Percentiles rank a stretch among this genome's conserved stretches.
phyloP scores from a whole-genome alignment of 257 asterid species.

The Rhazya stricta region DNA sequence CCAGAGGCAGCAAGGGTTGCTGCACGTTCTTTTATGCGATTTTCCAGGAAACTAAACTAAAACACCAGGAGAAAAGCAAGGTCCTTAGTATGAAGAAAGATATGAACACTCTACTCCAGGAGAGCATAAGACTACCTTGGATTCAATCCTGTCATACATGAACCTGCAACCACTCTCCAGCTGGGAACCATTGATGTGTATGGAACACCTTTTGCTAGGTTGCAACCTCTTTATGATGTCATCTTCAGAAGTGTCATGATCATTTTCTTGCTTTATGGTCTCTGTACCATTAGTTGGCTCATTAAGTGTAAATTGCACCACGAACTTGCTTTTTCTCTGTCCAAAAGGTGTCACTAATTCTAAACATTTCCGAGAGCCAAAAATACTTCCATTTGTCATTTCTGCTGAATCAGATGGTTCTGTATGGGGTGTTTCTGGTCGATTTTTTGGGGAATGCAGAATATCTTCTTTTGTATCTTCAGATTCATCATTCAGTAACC shows the following conservation, averaged over 20 bases:
- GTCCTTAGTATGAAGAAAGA: conserved; percentile 15
- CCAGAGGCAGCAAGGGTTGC: conserved; percentile 57
- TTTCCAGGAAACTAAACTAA: conserved; percentile 82
- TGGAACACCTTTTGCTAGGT: conserved; percentile 58
- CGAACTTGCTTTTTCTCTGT: conserved; percentile 74
- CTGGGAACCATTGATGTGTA: conserved; percentile 42
- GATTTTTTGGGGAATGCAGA: conserved; percentile 49
- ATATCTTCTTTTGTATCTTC: conserved; percentile 49
- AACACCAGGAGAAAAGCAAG: conserved; percentile 26
- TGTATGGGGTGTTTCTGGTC: conserved; percentile 22
- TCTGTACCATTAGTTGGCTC: conserved; percentile 33
- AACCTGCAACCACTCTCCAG: conserved; percentile 85
- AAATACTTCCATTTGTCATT: conserved; percentile 50
- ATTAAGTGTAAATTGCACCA: conserved; percentile 67
- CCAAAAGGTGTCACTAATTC: conserved; percentile 88
- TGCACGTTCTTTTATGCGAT: conserved; percentile 48
- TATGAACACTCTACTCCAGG: conserved; percentile 6
- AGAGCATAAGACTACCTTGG: conserved; percentile 56
- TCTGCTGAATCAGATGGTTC: conserved; percentile 48
- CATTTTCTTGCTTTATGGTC: conserved; percentile 40
- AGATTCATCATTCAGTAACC: conserved; percentile 57
- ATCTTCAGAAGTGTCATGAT: conserved; percentile 49
- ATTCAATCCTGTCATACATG: conserved; percentile 92
- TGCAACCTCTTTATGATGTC: conserved; percentile 76
- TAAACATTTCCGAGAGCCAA: conserved; percentile 43